Conservation (phyloP, 2,329 filamentous ascomycete species). For the Neodidymelliopsis sp. region DNA sequence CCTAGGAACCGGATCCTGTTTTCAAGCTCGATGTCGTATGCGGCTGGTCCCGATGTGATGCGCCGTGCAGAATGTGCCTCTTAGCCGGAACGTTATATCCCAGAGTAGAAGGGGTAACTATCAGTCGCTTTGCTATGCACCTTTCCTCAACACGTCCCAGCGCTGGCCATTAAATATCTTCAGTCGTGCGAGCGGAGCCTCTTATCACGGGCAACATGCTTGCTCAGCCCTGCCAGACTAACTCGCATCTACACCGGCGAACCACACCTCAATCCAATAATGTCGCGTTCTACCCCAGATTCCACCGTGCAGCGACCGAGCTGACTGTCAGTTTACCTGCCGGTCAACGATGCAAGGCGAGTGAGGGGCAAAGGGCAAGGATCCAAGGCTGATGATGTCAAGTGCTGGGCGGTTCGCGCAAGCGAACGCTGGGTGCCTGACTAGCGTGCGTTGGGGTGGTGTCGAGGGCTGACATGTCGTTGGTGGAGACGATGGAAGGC, state of each 20-base stretch:
- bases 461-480: background rate
- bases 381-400: slow-evolving; percentile 10
- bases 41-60: slow-evolving; percentile 13
- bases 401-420: slow-evolving; percentile 1
- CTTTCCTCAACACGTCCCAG: background rate
- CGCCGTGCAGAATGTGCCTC: slow-evolving; percentile 7
- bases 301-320: background rate
- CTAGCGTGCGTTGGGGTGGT: slow-evolving; percentile 7
- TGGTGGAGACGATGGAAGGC: background rate
- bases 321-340: background rate
- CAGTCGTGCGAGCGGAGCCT: background rate
- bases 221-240: slow-evolving; percentile 17
- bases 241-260: slow-evolving; percentile 12
- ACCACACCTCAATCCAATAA: slow-evolving; percentile 2
- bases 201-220: slow-evolving; percentile 11
- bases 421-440: slow-evolving; percentile 17
- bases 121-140: background rate
- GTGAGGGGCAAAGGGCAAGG: slow-evolving; percentile 1
- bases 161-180: background rate
- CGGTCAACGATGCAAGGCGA: slow-evolving; percentile 7
- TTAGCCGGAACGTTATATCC: slow-evolving; percentile 2
- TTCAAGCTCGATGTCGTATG: slow-evolving; percentile 16
- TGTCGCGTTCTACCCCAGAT: background rate
- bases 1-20: slow-evolving; percentile 12
- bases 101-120: background rate